Evolutionary conservation across 768 basidiomycete genomes (phyloP), one percentile per base, ranked within the genome.

Genomic region (Tylopilus subfusipes): DNA sequence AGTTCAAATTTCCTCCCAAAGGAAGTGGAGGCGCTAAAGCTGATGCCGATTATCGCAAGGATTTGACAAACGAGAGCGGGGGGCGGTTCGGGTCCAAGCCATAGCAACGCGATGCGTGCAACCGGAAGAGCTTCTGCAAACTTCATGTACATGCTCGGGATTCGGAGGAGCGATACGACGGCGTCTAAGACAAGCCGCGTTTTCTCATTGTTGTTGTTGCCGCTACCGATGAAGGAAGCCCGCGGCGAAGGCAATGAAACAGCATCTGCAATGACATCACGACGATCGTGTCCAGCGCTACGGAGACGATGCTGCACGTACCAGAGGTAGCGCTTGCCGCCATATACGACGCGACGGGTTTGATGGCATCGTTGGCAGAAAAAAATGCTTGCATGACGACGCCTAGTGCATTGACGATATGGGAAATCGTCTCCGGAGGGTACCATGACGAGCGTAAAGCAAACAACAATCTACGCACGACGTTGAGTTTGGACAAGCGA

Each of bases 1-100:
- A 88, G 73, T 66, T 95, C 93, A 60, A 96, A 93, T 61, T 90
- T 93, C 52, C 86, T 77, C 43, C 74, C 79, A 72, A 94, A 97
- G 2, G 84, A 80, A 11, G 78, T 64, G 0, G 84, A 83, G 27
- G 75, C 68, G 16, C 70, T 71, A 27, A 86, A 74, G 54, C 84
- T 79, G 50, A 85, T 74, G 2, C 75, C 75, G 10, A 91, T 76
- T 19, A 93, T 70, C 1, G 70, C 70, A 1, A 92, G 73, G 38
- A 91, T 76, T 57, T 84, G 80, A 25, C 79, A 74, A 12, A 81
- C 80, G 42, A 86, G 78, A 33, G 75, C 66, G 12, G 80, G 63
- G 0, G 88, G 73, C 3, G 93, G 90, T n/a, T 78, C 79, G 38
- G 85, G 82, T 4, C 91, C 89, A 8, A 97, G 80, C 39, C 95